Evolutionary conservation across 495 filamentous ascomycete genomes (phyloP).

Genomic region (Penicillium fimorum): DNA sequence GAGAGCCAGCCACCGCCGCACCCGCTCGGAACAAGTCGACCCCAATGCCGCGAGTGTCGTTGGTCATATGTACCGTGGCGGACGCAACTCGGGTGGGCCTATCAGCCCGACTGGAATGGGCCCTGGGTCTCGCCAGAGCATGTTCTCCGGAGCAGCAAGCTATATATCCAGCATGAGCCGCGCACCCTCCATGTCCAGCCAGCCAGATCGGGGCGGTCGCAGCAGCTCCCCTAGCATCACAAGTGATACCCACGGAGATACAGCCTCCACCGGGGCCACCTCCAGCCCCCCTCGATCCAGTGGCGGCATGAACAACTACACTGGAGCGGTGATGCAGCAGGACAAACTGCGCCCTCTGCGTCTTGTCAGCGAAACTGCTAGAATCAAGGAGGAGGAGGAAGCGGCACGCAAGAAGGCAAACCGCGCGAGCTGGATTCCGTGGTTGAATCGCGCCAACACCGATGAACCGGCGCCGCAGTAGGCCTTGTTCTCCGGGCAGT

Average conservation of each 20-base stretch:
- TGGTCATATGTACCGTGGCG: slow-evolving; percentile 80
- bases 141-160: slow-evolving; percentile 43
- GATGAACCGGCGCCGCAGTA: slow-evolving; percentile 21
- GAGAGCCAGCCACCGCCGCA: slow-evolving; percentile 58
- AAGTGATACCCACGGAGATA: slow-evolving; percentile 58
- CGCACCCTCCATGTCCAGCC: slow-evolving; percentile 47
- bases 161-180: slow-evolving; percentile 47
- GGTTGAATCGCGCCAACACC: slow-evolving; percentile 47
- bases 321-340: slow-evolving; percentile 62
- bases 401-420: slow-evolving; percentile 58
- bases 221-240: slow-evolving; percentile 60
- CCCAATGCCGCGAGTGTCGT: slow-evolving; percentile 66
- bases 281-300: slow-evolving; percentile 57
- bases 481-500: slow-evolving; percentile 10
- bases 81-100: slow-evolving; percentile 57
- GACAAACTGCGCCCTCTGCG: slow-evolving; percentile 82
- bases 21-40: slow-evolving; percentile 67
- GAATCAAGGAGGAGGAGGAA: slow-evolving; percentile 46
- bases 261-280: slow-evolving; percentile 47
- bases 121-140: slow-evolving; percentile 44
- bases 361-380: slow-evolving; percentile 60
- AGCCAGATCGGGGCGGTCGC: slow-evolving; percentile 39
- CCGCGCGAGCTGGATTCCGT: slow-evolving; percentile 61
- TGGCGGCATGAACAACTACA: slow-evolving; percentile 54
- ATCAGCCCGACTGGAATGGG: slow-evolving; percentile 52